These are phyloP conservation scores for Angophora floribunda DNA, from an alignment of 345 rosid genomes.

Conservation along the genomic window DNA sequence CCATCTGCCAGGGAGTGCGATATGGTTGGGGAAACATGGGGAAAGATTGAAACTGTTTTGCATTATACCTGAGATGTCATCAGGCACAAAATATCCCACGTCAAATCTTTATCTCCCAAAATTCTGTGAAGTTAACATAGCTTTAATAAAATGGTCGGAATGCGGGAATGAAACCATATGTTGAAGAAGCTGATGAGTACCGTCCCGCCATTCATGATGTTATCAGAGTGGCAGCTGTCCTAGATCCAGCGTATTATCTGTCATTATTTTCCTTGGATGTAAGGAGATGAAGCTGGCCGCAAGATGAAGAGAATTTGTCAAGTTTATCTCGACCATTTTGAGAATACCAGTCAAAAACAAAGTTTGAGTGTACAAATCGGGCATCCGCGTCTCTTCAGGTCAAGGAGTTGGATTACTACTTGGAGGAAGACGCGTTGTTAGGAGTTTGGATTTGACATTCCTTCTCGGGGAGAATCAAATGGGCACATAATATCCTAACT, in stretches of 20 bases:
- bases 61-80: not conserved
- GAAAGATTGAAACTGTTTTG: not conserved
- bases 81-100: not conserved
- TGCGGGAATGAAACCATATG: not conserved
- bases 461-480: not conserved
- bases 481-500: not conserved
- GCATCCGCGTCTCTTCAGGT: not conserved
- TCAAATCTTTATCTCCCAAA: not conserved
- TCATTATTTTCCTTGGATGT: not conserved
- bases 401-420: not conserved
- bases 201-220: not conserved
- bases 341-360: not conserved
- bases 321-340: not conserved
- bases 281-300: not conserved
- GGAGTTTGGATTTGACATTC: not conserved
- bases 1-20: not conserved
- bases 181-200: not conserved
- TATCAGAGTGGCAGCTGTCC: not conserved
- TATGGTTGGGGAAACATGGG: not conserved
- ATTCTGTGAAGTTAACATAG: not conserved
- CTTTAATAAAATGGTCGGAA: not conserved
- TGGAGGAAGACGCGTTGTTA: not conserved
- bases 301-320: not conserved
- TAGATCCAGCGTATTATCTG: not conserved
- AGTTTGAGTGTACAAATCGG: not conserved